Percentiles rank a stretch among this genome's conserved stretches.
Evolutionary conservation across 257 asterid species (phyloP).

Genomic region (Galeopsis tetrahit): DNA sequence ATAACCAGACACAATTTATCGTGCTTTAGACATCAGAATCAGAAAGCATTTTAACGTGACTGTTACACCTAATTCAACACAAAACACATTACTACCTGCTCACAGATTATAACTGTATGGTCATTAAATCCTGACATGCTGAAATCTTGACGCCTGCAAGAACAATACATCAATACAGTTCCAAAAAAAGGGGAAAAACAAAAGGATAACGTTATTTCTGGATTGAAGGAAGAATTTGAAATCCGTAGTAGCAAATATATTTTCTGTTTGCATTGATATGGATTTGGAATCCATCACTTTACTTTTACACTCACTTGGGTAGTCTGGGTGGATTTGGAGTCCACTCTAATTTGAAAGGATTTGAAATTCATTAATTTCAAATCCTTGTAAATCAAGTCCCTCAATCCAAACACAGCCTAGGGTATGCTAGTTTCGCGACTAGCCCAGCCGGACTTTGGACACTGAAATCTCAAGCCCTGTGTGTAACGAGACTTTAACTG

Average conservation of each 20-base stretch:
- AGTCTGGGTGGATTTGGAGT: background rate
- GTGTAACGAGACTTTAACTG: no score
- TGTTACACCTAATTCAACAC: constrained; percentile 13
- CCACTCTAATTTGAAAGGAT: background rate
- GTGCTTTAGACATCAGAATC: constrained; percentile 24
- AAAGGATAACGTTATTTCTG: background rate
- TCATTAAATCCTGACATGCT: constrained; percentile 60
- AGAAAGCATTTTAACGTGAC: constrained; percentile 22
- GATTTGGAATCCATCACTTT: background rate
- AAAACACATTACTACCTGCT: constrained; percentile 60
- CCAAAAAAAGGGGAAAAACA: background rate
- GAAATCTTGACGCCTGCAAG: constrained; percentile 72
- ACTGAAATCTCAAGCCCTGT: no score
- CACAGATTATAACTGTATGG: constrained; percentile 85
- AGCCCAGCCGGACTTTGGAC: no score
- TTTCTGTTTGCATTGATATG: background rate
- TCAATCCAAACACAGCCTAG: background rate
- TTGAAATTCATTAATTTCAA: background rate
- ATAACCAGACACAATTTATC: constrained; percentile 22
- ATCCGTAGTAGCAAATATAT: background rate
- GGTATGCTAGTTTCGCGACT: no score
- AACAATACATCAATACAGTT: constrained; percentile 30
- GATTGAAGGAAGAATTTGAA: background rate
- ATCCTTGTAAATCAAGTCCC: background rate
- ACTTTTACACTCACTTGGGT: background rate